These are phyloP conservation scores for Boechera stricta DNA, from an alignment of 345 rosid genomes.

Conservation along the genomic window DNA sequence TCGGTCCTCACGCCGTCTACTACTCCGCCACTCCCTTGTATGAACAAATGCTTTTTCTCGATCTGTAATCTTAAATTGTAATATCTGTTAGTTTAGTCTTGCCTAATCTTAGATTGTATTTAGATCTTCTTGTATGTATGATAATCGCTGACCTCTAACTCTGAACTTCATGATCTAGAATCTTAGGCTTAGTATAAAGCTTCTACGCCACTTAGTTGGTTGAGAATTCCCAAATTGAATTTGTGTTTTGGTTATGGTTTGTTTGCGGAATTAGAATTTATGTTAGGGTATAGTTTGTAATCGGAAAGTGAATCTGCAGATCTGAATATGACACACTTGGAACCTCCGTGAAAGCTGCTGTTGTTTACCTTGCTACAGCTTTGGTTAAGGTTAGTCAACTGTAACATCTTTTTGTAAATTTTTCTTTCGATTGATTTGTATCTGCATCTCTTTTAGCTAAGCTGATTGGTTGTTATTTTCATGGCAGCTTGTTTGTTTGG, in stretches of 20 bases:
- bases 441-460: neutral
- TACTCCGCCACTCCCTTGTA: conserved; percentile 98
- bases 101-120: neutral
- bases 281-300: neutral
- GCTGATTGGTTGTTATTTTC: neutral
- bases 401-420: neutral
- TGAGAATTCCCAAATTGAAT: conserved; percentile 15
- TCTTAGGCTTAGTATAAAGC: neutral
- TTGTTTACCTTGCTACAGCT: conserved; percentile 91
- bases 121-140: neutral
- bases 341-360: conserved; percentile 84
- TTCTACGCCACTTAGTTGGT: neutral
- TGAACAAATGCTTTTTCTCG: conserved; percentile 13
- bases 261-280: neutral
- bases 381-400: conserved; percentile 73
- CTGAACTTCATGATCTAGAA: conserved; percentile 16
- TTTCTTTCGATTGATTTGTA: neutral
- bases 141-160: neutral
- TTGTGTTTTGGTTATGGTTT: neutral
- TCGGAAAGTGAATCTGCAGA: conserved; percentile 50
- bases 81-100: neutral
- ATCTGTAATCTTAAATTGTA: conserved; percentile 25
- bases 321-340: conserved; percentile 98
- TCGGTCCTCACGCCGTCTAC: conserved; percentile 99
- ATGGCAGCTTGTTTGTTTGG: conserved; percentile 92